Conservation (phyloP, 257 asterid genomes). For the Scutellaria galericulata region DNA sequence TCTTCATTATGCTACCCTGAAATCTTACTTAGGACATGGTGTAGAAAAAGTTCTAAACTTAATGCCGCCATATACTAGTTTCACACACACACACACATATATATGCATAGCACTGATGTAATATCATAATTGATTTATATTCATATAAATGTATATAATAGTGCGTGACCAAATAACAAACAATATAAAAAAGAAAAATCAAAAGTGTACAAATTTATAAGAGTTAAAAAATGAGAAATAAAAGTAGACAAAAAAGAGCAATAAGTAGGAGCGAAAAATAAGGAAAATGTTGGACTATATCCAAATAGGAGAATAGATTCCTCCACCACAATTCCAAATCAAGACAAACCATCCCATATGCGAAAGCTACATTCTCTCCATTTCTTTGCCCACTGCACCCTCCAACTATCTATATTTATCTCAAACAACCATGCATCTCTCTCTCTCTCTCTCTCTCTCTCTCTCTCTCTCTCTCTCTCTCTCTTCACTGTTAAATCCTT, state of each 20-base stretch:
- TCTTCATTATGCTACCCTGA: no score
- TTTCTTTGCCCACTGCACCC: constrained; percentile 25
- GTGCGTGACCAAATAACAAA: no score
- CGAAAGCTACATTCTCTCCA: constrained; percentile 35
- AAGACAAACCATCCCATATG: constrained; percentile 40
- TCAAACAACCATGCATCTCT: no score
- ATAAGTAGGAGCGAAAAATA: constrained; percentile 23
- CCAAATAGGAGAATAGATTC: constrained; percentile 31
- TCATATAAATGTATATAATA: no score
- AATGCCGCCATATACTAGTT: no score
- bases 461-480: background rate
- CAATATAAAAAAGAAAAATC: no score
- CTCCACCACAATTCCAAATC: constrained; percentile 40
- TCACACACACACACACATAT: no score
- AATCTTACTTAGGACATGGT: no score
- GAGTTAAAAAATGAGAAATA: background rate
- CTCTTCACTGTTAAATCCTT: background rate
- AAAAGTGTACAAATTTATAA: no score
- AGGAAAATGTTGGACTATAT: constrained; percentile 37
- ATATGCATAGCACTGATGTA: no score
- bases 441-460: background rate
- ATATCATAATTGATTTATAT: no score
- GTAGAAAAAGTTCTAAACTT: no score
- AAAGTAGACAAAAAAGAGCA: constrained; percentile 28
- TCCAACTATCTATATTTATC: background rate